These are phyloP conservation scores for Monosporascus ibericus DNA, from an alignment of 2,329 filamentous ascomycete species.

Conservation along the genomic window DNA sequence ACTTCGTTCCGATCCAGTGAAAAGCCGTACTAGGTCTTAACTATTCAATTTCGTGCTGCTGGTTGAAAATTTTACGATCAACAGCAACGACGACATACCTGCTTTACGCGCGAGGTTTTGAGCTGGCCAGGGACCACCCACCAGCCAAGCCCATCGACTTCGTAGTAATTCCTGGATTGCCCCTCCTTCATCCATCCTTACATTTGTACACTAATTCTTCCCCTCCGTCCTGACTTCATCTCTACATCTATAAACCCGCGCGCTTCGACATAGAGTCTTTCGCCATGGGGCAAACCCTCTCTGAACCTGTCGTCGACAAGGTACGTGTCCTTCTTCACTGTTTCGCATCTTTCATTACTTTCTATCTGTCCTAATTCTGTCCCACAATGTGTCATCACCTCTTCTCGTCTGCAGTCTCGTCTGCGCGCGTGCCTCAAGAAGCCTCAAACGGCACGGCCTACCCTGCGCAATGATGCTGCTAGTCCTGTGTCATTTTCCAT, in stretches of 20 bases:
- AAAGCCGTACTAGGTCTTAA: neutral
- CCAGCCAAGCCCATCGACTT: neutral
- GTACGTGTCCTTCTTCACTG: constrained; percentile 47
- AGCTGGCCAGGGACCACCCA: neutral
- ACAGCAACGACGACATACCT: neutral
- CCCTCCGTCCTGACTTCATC: constrained; percentile 17
- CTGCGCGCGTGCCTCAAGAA: neutral
- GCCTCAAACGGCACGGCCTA: neutral
- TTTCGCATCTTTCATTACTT: constrained; percentile 12
- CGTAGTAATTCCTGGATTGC: neutral
- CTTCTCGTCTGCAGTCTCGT: neutral
- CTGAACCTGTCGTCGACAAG: constrained; percentile 98
- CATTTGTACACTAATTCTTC: constrained; percentile 3
- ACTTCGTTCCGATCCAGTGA: neutral
- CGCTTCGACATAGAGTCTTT: constrained; percentile 23
- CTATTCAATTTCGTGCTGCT: neutral
- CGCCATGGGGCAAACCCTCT: constrained; percentile 97
- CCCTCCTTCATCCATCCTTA: neutral
- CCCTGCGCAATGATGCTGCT: no score
- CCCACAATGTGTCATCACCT: neutral
- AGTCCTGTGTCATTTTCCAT: no score
- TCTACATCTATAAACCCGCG: constrained; percentile 14
- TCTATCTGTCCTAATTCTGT: neutral
- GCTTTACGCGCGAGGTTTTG: neutral
- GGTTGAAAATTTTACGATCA: neutral